Conservation (phyloP, 2,329 filamentous ascomycete species). For the Pseudogymnoascus sp. region DNA sequence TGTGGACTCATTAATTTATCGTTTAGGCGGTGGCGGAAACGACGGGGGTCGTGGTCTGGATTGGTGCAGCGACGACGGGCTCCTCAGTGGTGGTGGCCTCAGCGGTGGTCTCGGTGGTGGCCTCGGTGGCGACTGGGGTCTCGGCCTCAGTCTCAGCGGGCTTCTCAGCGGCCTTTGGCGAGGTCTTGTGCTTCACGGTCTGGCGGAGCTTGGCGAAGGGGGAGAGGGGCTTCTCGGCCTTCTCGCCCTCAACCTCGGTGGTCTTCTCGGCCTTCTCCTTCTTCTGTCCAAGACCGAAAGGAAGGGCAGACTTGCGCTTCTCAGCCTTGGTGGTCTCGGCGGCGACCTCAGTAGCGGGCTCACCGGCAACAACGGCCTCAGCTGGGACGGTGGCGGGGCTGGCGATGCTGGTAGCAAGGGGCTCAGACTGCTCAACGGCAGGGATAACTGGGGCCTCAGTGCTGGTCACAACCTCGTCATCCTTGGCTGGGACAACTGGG, state of each 20-base stretch:
- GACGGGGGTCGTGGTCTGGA: slow-evolving; percentile 19
- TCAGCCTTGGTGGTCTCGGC: slow-evolving; percentile 34
- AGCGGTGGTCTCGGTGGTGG: slow-evolving; percentile 12
- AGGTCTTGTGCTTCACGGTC: slow-evolving; percentile 26
- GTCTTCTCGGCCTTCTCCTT: slow-evolving; percentile 45
- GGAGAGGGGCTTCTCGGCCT: slow-evolving; percentile 23
- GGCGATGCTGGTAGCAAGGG: slow-evolving; percentile 22
- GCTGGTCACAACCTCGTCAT: slow-evolving; percentile 20
- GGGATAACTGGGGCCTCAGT: slow-evolving; percentile 27
- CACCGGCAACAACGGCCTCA: slow-evolving; percentile 25
- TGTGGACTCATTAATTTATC: not conserved
- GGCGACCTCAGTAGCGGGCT: slow-evolving; percentile 28
- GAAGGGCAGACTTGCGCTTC: slow-evolving; percentile 55
- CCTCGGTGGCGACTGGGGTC: slow-evolving; percentile 17
- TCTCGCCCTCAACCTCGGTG: slow-evolving; percentile 37
- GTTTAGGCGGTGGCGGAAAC: slow-evolving; percentile 28
- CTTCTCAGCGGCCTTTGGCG: slow-evolving; percentile 30
- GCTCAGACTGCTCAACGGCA: slow-evolving; percentile 24
- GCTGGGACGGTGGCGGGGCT: slow-evolving; percentile 26
- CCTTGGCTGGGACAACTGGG: slow-evolving; percentile 25
- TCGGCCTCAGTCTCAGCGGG: slow-evolving; percentile 21
- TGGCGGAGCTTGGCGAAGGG: slow-evolving; percentile 29
- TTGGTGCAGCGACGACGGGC: slow-evolving; percentile 16
- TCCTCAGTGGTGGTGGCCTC: slow-evolving; percentile 10
- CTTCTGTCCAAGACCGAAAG: slow-evolving; percentile 55